Evolutionary conservation across 805 yeast species (phyloP), one percentile per base, ranked within the genome.

Genomic region (Monosporozyma siamensis): DNA sequence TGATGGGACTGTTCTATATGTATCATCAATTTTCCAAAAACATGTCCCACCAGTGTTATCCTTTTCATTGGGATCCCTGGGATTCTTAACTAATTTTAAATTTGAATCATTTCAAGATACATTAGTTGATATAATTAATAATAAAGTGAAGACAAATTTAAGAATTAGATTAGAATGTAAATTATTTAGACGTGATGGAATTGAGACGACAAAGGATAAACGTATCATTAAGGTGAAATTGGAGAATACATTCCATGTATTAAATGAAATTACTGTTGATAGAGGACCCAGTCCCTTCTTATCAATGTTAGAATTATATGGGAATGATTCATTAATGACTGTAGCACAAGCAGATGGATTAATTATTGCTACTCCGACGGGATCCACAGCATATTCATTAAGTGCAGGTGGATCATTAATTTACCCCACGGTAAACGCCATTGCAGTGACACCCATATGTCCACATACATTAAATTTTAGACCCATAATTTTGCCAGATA

Each of bases 331-430:
- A 9, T 66, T 88, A 25, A 67, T 89, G 43, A 89, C 97, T 0
- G 82, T 85, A 20, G 92, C 94, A 1, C 95, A 87, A 61, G 96
- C 96, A 1, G 97, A 89, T 63, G 97, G 97, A 0, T 67, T 89
- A 14, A 89, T 90, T 43, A 72, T 89, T 26, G 94, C 95, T 1
- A 88, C 97, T 0, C 97, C 97, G 3, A 88, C 97, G 0, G 97
- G 97, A 0, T 87, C 96, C 2, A 90, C 97, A 0, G 97, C 97
- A 0, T 90, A 90, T 61, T 88, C 96, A 1, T 68, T 90, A 39
- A 82, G 95, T 35, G 97, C 97, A 0, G 97, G 97, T 11, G 97
- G 97, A 1, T 82, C 95, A 0, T 71, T 90, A 39, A 95, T 90
- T 4, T 96, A 89, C 54, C 97, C 97, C 0, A 88, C 86, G 25